Percentiles rank a stretch among this genome's conserved stretches.
Evolutionary conservation across 2,329 filamentous ascomycete species (phyloP).

Genomic region (Torrubiella hemipterigena): DNA sequence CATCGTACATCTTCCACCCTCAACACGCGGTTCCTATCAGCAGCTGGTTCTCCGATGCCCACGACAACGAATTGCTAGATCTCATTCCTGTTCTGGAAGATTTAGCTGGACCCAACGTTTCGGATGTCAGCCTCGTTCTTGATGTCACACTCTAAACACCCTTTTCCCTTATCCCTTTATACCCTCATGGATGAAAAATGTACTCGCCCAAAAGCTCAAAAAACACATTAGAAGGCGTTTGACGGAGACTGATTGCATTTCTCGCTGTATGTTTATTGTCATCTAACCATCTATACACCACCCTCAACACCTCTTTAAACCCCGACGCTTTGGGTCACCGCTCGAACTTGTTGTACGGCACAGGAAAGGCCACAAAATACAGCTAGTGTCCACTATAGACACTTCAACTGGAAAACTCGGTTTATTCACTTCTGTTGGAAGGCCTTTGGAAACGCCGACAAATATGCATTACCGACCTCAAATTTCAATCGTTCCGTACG

Average conservation of each 20-base stretch:
- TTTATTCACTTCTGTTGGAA: too few relatives aligned
- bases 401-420: too few relatives aligned
- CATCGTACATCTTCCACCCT: conserved; percentile 98
- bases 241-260: background rate
- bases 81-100: conserved; percentile 97
- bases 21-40: conserved; percentile 98
- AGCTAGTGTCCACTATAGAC: too few relatives aligned
- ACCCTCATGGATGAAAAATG: too few relatives aligned
- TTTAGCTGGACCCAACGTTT: conserved; percentile 74
- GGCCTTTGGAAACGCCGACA: too few relatives aligned
- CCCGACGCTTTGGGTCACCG: too few relatives aligned
- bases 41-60: conserved; percentile 99
- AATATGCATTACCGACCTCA: too few relatives aligned
- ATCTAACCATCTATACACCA: background rate
- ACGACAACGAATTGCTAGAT: conserved; percentile 96
- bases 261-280: background rate
- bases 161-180: conserved; percentile 14
- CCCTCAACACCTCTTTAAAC: too few relatives aligned
- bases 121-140: conserved; percentile 93
- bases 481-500: too few relatives aligned
- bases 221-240: background rate
- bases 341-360: too few relatives aligned
- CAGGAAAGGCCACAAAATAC: too few relatives aligned
- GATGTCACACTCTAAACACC: conserved; percentile 65
- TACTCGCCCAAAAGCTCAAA: too few relatives aligned